Base-by-base conservation (phyloP, 2,329 filamentous ascomycete species). In the Allantophomopsis lycopodina region DNA sequence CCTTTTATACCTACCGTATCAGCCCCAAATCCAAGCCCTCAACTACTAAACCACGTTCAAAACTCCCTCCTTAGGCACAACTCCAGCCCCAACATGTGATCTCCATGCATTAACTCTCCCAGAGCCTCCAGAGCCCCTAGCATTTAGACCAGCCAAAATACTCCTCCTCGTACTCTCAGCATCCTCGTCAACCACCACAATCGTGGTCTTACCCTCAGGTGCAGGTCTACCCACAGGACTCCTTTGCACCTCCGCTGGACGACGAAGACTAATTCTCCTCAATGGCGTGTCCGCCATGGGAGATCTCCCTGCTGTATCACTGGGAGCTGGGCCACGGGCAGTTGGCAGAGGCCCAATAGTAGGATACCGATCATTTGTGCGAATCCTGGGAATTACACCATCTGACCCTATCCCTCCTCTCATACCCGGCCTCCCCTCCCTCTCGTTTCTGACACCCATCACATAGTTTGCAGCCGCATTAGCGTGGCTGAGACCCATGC, bases 381-480 rank as follows among this genome's bases (percentile, higher is more conserved):
- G 33, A 38, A 16, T 15, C 40, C 42, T 30, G 23, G 23, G 23
- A 28, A 28, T 12, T 28, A 28, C 7, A 3, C 23, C 23, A 28
- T 28, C 23, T 28, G 11, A 10, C 3, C 23, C 23, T 3, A 8
- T 3, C 8, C 23, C 8, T 3, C 23, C 8, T 28, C 23, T 28
- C 23, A 28, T 28, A 28, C 23, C 11, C 23, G 23, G 23, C 8
- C 23, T 28, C 23, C 7, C 7, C 23, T 40, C n/a, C 15, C 38
- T 32, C n/a, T 38, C 31, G 10, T 8, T 28, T 3, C 23, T 8
- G 13, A 51, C 46, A 4, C 51, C 50, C 43, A 52, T 49, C 15
- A 53, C 46, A 37, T 54, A 52, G 31, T 59, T 54, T 6, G 55
- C 57, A 8, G 56, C 52, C 20, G 50, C 50, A 11, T 48, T 50